A percentile compares a stretch with the other conserved stretches of the same genome.
Conservation (phyloP, 352 stramenopile species). For the Phytophthora boehmeriae region DNA sequence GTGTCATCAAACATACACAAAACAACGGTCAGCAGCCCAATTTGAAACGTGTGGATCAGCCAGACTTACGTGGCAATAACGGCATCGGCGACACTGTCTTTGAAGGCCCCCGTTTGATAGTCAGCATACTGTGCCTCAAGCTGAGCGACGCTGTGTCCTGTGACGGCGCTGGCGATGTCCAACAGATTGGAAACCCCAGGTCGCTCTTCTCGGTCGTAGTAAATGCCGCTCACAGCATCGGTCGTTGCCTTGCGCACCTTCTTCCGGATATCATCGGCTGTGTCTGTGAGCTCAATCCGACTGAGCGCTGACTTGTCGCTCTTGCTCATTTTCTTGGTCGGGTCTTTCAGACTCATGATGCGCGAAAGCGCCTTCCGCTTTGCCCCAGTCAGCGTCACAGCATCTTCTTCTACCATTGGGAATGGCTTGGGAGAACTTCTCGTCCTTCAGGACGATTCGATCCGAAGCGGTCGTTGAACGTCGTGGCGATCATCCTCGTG, state of each 20-base stretch:
- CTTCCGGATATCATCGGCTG: constrained; percentile 67
- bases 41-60: not conserved
- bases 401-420: constrained; percentile 49
- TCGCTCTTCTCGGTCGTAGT: constrained; percentile 91
- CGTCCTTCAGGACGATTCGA: constrained; percentile 17
- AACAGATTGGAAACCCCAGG: constrained; percentile 97
- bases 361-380: constrained; percentile 68
- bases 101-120: constrained; percentile 92
- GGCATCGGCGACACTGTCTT: constrained; percentile 94
- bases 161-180: constrained; percentile 86
- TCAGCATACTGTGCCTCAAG: constrained; percentile 65
- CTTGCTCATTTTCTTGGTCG: constrained; percentile 99
- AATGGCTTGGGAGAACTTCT: constrained; percentile 69
- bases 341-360: constrained; percentile 98
- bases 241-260: constrained; percentile 93
- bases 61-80: constrained; percentile 91
- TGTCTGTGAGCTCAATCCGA: constrained; percentile 95
- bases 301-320: constrained; percentile 90
- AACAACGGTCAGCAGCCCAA: constrained; percentile 16
- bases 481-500: constrained; percentile 94
- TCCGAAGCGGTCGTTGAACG: constrained; percentile 97
- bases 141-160: constrained; percentile 78
- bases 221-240: constrained; percentile 78
- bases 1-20: constrained; percentile 11
- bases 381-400: constrained; percentile 24